Evolutionary conservation across 2,329 filamentous ascomycete species (phyloP), one percentile per base, ranked within the genome.

Genomic region (Geosmithia flava): DNA sequence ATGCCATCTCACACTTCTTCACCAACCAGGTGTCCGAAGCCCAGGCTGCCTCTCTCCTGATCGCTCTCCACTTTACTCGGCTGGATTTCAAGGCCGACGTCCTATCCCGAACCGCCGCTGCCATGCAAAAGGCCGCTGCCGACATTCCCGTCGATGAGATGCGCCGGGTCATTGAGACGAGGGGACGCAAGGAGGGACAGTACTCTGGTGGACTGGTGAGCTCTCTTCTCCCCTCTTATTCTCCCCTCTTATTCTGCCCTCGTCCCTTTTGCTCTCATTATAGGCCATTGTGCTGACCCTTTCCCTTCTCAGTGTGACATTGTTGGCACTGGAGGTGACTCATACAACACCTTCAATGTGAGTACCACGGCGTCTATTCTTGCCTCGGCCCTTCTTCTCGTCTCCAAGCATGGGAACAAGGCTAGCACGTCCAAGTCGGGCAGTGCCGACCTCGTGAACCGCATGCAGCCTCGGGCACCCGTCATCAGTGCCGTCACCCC

Each of bases 331-430:
- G 93, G 93, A 55, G 93, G 93, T 60, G 93, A 98, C 69, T 84
- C 85, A 19, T 90, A 97, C 74, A 88, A 95, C 65, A 98, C 93
- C 33, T 98, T 95, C 80, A 98, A 98, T 66, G 91, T 98, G 62
- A 93, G 85, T 56, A 98, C 93, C 4, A 95, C 93, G 7, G 81
- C 93, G 2, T 95, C 89, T 17, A 96, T 98, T 60, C 72, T 98
- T 45, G 88, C 87, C 44, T 94, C 89, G 6, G 81, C 89, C 4
- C 72, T 94, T 27, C 77, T 98, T 37, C 75, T 94, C 58, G 76
- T 95, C 49, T 87, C 86, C 54, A 98, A 98, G 70, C 93, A 98
- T 68, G 93, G 93, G 54, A 98, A 98, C 72, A 83, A 85, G 55
- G 90, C 93, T 42, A 93, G 89, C 48, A 97, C 93, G 3, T 96